Evolutionary conservation across 2,329 filamentous ascomycete genomes (phyloP).

Genomic region (Cercospora sojina): DNA sequence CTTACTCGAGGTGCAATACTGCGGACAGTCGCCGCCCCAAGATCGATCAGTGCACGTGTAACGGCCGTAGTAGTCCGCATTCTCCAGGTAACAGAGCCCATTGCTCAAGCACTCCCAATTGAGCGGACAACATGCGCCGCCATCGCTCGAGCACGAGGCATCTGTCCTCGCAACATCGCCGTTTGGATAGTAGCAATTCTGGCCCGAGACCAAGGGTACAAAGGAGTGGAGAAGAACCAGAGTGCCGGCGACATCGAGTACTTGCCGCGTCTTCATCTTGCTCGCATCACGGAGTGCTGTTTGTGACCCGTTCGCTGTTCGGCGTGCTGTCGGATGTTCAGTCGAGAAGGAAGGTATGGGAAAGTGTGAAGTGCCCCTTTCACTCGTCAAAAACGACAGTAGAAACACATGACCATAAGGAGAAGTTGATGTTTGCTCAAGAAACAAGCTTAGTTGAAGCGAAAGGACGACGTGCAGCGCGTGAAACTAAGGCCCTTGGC

Average conservation of each 20-base stretch:
- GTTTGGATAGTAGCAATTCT: constrained; percentile 41
- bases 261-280: constrained; percentile 1
- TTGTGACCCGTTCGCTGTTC: neutral
- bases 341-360: neutral
- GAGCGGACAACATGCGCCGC: constrained; percentile 38
- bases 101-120: constrained; percentile 39
- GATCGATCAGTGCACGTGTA: constrained; percentile 39
- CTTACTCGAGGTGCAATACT: constrained; percentile 34
- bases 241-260: constrained; percentile 6
- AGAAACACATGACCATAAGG: constrained; percentile 4
- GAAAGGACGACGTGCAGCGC: constrained; percentile 10
- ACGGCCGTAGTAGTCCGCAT: constrained; percentile 32
- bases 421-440: constrained; percentile 11
- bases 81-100: constrained; percentile 36
- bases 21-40: constrained; percentile 35
- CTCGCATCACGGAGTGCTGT: constrained; percentile 4
- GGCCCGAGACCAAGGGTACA: constrained; percentile 17
- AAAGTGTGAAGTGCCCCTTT: neutral
- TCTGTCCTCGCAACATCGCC: constrained; percentile 32
- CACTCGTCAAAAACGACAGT: neutral
- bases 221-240: constrained; percentile 18
- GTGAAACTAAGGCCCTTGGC: constrained; percentile 13
- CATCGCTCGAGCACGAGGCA: constrained; percentile 30
- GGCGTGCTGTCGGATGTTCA: neutral
- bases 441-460: constrained; percentile 11